A percentile compares a stretch with the other conserved stretches of the same genome.
Conservation (phyloP, 805 yeast genomes). For the Pichia pseudocactophila region DNA sequence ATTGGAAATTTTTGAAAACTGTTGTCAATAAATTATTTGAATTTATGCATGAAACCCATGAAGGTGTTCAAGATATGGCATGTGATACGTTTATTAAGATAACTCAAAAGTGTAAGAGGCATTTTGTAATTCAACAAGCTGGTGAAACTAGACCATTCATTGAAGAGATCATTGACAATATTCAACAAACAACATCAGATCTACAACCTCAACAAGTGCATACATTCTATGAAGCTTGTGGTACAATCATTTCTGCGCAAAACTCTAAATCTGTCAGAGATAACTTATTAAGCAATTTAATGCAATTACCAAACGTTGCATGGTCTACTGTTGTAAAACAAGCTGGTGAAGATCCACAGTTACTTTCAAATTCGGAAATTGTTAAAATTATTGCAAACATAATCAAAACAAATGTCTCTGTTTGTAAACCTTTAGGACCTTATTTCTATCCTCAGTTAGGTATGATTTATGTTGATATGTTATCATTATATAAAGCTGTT, state of each 20-base stretch:
- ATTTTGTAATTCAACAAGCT: conserved; percentile 80
- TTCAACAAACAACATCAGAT: conserved; percentile 82
- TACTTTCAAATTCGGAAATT: conserved; percentile 68
- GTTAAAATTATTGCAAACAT: conserved; percentile 90
- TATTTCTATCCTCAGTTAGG: conserved; percentile 85
- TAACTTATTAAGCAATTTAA: conserved; percentile 62
- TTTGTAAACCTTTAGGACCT: conserved; percentile 90
- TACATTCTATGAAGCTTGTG: conserved; percentile 96
- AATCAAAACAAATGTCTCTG: conserved; percentile 91
- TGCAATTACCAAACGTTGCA: conserved; percentile 89
- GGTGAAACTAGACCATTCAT: conserved; percentile 87
- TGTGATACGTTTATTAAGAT: conserved; percentile 98
- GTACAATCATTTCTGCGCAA: conserved; percentile 85
- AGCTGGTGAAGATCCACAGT: conserved; percentile 74
- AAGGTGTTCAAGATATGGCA: conserved; percentile 99
- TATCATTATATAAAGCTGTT: conserved; percentile 81
- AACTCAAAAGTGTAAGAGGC: conserved; percentile 89
- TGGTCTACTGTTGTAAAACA: conserved; percentile 86
- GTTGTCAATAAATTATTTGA: conserved; percentile 93
- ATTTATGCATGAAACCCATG: conserved; percentile 99
- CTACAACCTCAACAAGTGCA: conserved; percentile 96
- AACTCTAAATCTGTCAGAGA: conserved; percentile 60
- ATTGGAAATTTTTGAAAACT: conserved; percentile 94
- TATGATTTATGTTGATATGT: conserved; percentile 78
- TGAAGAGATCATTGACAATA: conserved; percentile 75